These are phyloP conservation scores for Candida jianshihensis DNA, from an alignment of 805 yeast species.

Conservation along the genomic window DNA sequence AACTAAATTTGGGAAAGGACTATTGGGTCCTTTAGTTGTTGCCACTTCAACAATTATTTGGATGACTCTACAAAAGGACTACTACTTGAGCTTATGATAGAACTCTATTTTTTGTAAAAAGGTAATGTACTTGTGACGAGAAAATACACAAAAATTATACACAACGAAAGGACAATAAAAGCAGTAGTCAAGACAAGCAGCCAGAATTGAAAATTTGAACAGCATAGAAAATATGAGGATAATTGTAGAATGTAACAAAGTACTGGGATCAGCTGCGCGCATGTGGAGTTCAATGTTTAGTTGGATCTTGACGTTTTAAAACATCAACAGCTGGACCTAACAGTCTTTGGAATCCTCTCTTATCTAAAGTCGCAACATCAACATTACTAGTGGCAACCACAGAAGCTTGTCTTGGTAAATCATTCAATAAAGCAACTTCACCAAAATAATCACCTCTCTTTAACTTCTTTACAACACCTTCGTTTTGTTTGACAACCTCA, in stretches of 20 bases:
- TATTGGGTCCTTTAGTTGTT: conserved; percentile 83
- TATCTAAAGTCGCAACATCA: conserved; percentile 87
- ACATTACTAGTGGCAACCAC: conserved; percentile 70
- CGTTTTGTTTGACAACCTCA: conserved; percentile 53
- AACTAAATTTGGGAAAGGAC: conserved; percentile 80
- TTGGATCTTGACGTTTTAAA: conserved; percentile 81
- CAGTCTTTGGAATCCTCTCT: conserved; percentile 87
- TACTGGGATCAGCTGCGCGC: too few species aligned
- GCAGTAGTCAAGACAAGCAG: too few species aligned
- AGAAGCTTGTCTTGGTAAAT: conserved; percentile 90
- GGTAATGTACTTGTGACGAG: not conserved
- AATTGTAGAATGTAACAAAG: not conserved
- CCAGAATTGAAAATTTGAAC: too few species aligned
- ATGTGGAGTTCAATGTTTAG: conserved; percentile 23
- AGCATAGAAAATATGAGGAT: too few species aligned
- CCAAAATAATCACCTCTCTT: conserved; percentile 91
- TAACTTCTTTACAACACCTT: conserved; percentile 54
- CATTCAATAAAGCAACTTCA: conserved; percentile 88
- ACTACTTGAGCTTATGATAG: conserved; percentile 29
- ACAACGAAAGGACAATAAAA: too few species aligned
- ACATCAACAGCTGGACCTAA: conserved; percentile 93
- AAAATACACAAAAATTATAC: not conserved
- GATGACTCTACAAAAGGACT: conserved; percentile 72
- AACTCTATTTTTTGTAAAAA: too few species aligned
- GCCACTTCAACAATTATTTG: conserved; percentile 66